Conservation (phyloP, 2,329 filamentous ascomycete species). For the Scedosporium minutisporum region DNA sequence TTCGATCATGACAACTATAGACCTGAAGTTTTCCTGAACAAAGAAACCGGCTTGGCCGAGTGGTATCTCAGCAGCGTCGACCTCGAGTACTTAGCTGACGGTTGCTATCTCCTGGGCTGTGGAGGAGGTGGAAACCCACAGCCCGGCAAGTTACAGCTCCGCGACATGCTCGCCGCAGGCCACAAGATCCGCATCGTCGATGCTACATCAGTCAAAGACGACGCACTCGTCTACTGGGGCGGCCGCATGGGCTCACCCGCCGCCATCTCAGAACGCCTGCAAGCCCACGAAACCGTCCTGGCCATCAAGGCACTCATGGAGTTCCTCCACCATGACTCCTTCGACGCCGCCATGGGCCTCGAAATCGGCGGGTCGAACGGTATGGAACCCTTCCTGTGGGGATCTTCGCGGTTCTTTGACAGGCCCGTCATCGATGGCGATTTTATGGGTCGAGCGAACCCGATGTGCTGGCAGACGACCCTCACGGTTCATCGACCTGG, state of each 20-base stretch:
- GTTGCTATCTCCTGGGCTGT: slow-evolving; percentile 52
- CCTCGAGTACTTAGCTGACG: slow-evolving; percentile 44
- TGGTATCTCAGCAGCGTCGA: slow-evolving; percentile 52
- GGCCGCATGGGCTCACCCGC: slow-evolving; percentile 46
- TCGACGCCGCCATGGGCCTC: slow-evolving; percentile 45
- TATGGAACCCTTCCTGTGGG: slow-evolving; percentile 46
- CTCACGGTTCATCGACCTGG: slow-evolving; percentile 29
- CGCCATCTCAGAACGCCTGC: slow-evolving; percentile 49
- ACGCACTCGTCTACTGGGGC: slow-evolving; percentile 46
- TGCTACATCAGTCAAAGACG: slow-evolving; percentile 37
- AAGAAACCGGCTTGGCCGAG: slow-evolving; percentile 25
- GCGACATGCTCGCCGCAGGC: slow-evolving; percentile 39
- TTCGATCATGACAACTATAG: slow-evolving; percentile 26
- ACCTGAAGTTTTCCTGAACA: slow-evolving; percentile 28
- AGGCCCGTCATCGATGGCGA: slow-evolving; percentile 43
- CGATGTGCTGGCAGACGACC: slow-evolving; percentile 15
- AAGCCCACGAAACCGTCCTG: slow-evolving; percentile 36
- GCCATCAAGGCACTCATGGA: too few species aligned
- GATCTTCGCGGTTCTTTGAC: slow-evolving; percentile 41
- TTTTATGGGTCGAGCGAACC: slow-evolving; percentile 35
- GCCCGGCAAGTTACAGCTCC: slow-evolving; percentile 38
- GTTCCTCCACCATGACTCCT: slow-evolving; percentile 34
- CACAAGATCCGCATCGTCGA: slow-evolving; percentile 41
- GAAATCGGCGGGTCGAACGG: slow-evolving; percentile 60
- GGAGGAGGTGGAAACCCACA: slow-evolving; percentile 50